These are phyloP conservation scores for Spongospora subterranea DNA, from an alignment of 208 protist species.

Conservation along the genomic window DNA sequence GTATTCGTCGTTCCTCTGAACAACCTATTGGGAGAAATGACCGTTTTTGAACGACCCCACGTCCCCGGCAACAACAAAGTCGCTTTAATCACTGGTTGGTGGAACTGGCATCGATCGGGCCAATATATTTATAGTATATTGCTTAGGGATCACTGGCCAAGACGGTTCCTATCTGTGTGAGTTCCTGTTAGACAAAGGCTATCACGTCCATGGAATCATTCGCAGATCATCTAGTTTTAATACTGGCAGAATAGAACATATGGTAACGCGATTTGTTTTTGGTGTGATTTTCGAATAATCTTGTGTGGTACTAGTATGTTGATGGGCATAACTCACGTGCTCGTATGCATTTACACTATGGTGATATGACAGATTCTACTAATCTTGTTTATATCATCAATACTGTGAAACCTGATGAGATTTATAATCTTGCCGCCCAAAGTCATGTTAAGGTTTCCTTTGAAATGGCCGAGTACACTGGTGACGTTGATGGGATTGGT, in stretches of 20 bases:
- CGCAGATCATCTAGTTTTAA: slow-evolving; percentile 87
- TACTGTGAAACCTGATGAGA: slow-evolving; percentile 60
- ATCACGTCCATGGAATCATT: slow-evolving; percentile 88
- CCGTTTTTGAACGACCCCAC: no score
- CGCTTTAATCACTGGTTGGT: slow-evolving; percentile 53
- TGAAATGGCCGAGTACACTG: slow-evolving; percentile 91
- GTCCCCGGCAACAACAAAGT: slow-evolving; percentile 20
- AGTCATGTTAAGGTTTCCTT: slow-evolving; percentile 93
- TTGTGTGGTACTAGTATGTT: slow-evolving; percentile 21
- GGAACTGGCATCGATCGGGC: background rate
- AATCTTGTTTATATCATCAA: slow-evolving; percentile 81
- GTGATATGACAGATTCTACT: slow-evolving; percentile 88
- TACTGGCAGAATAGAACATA: slow-evolving; percentile 76
- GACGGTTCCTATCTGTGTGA: slow-evolving; percentile 83
- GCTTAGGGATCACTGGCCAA: slow-evolving; percentile 85
- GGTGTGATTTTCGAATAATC: background rate
- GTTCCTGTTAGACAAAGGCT: slow-evolving; percentile 74
- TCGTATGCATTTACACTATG: slow-evolving; percentile 76
- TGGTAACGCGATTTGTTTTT: background rate
- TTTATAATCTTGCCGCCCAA: slow-evolving; percentile 81
- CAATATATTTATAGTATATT: background rate
- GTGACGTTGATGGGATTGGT: slow-evolving; percentile 86
- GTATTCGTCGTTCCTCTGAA: no score
- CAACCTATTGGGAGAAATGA: no score
- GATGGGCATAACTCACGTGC: slow-evolving; percentile 3